Evolutionary conservation across 192 early-diverging fungal genomes (phyloP).

Genomic region (Backusella australiensis): DNA sequence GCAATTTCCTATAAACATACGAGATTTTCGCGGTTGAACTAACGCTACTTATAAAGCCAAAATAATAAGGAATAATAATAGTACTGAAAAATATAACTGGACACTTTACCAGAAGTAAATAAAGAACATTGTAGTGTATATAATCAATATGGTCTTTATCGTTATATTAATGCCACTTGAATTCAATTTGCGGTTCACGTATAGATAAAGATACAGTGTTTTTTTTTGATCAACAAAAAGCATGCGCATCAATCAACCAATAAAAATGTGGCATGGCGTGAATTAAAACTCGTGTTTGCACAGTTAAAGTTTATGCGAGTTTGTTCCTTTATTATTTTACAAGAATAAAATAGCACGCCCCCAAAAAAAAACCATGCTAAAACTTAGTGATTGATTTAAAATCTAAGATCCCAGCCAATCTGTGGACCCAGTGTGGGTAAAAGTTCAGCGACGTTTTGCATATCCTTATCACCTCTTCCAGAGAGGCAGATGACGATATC

Average conservation of each 20-base stretch:
- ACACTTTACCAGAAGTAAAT: too few relatives aligned
- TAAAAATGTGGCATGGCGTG: too few relatives aligned
- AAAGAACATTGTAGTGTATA: too few relatives aligned
- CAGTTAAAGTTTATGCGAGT: background rate
- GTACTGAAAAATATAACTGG: too few relatives aligned
- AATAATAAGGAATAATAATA: too few relatives aligned
- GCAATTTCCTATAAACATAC: background rate
- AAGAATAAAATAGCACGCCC: background rate
- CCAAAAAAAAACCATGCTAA: background rate
- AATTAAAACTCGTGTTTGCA: background rate
- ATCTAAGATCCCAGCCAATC: conserved; percentile 89
- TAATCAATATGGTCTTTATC: too few relatives aligned
- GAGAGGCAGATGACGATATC: conserved; percentile 88
- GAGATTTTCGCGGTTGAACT: background rate
- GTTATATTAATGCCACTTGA: too few relatives aligned
- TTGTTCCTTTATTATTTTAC: background rate
- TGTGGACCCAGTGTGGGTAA: conserved; percentile 86
- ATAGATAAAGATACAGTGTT: too few relatives aligned
- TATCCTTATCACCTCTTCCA: conserved; percentile 98
- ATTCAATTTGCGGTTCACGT: too few relatives aligned
- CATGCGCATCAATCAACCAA: too few relatives aligned
- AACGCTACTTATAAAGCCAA: background rate
- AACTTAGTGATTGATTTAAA: conserved; percentile 18
- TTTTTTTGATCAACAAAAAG: too few relatives aligned
- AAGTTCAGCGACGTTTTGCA: conserved; percentile 86